These are phyloP conservation scores for Haplosporangium gracile DNA, from an alignment of 192 early-diverging fungal genomes.

Conservation along the genomic window DNA sequence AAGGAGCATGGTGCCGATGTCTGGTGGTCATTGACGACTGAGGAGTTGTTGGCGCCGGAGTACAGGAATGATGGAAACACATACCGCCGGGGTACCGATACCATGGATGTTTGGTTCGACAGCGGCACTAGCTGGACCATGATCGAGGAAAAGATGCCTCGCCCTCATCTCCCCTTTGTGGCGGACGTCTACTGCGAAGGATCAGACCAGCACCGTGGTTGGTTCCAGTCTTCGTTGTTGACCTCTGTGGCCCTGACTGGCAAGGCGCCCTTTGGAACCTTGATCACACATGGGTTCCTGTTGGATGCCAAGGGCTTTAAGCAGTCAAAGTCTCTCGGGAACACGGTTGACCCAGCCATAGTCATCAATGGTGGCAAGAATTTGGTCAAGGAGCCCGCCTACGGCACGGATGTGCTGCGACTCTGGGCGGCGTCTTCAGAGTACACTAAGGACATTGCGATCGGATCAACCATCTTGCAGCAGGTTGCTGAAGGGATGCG, in stretches of 20 bases:
- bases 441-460: slow-evolving; percentile 54
- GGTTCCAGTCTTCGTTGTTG: slow-evolving; percentile 55
- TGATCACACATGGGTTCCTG: slow-evolving; percentile 56
- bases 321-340: slow-evolving; percentile 50
- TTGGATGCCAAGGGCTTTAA: slow-evolving; percentile 50
- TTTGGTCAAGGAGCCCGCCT: slow-evolving; percentile 74
- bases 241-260: slow-evolving; percentile 51
- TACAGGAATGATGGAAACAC: slow-evolving; percentile 64
- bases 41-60: slow-evolving; percentile 69
- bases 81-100: slow-evolving; percentile 76
- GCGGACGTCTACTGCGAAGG: slow-evolving; percentile 69
- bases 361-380: slow-evolving; percentile 65
- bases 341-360: slow-evolving; percentile 39
- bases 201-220: slow-evolving; percentile 54
- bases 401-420: slow-evolving; percentile 63
- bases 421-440: slow-evolving; percentile 53
- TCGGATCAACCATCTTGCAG: slow-evolving; percentile 47
- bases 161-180: slow-evolving; percentile 42
- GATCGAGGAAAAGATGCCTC: slow-evolving; percentile 60
- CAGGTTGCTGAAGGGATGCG: slow-evolving; percentile 48
- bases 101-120: slow-evolving; percentile 94
- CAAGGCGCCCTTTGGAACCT: slow-evolving; percentile 46
- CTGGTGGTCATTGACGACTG: slow-evolving; percentile 78
- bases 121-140: slow-evolving; percentile 84
- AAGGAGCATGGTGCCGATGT: slow-evolving; percentile 69